Percentiles rank a stretch among this genome's conserved stretches.
These are phyloP conservation scores for Canavalia ensiformis DNA, from an alignment of 306 rosid genomes.

Conservation along the genomic window DNA sequence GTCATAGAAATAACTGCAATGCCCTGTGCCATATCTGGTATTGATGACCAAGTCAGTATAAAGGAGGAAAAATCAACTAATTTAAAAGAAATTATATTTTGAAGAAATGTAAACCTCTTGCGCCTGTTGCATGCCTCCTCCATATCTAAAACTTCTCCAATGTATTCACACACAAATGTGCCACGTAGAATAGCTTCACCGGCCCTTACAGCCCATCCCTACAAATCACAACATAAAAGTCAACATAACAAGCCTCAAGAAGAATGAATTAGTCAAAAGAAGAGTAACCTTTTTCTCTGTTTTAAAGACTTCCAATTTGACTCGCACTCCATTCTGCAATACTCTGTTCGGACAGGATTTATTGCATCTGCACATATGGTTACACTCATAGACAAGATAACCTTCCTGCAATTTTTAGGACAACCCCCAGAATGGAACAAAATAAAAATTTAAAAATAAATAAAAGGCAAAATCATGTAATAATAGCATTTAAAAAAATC, in stretches of 20 bases:
- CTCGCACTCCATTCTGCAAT: conserved; percentile 93
- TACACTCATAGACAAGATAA: conserved; percentile 97
- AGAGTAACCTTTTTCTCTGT: conserved; percentile 78
- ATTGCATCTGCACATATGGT: conserved; percentile 83
- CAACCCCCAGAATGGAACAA: conserved; percentile 35
- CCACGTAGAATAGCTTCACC: conserved; percentile 90
- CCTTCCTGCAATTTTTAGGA: conserved; percentile 80
- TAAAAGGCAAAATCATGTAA: conserved; percentile 21
- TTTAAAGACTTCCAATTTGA: conserved; percentile 87
- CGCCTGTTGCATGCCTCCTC: conserved; percentile 78
- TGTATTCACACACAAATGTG: conserved; percentile 89
- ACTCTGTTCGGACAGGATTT: conserved; percentile 85
- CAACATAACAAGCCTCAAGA: conserved; percentile 45
- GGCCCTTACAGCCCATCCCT: conserved; percentile 98
- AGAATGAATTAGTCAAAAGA: conserved; percentile 33
- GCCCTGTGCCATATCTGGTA: conserved; percentile 68
- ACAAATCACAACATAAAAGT: conserved; percentile 48
- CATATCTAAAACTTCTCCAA: conserved; percentile 88
- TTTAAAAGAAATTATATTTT: conserved; percentile 33
- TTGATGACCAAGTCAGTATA: conserved; percentile 44
- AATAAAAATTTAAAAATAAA: conserved; percentile 37
- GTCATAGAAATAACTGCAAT: conserved; percentile 68
- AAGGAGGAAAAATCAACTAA: conserved; percentile 5
- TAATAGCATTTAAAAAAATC: conserved; percentile 11
- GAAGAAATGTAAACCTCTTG: conserved; percentile 62